Percentiles rank a stretch among this genome's conserved stretches.
phyloP scores from a whole-genome alignment of 345 rosid species.

The Linum trigynum region DNA sequence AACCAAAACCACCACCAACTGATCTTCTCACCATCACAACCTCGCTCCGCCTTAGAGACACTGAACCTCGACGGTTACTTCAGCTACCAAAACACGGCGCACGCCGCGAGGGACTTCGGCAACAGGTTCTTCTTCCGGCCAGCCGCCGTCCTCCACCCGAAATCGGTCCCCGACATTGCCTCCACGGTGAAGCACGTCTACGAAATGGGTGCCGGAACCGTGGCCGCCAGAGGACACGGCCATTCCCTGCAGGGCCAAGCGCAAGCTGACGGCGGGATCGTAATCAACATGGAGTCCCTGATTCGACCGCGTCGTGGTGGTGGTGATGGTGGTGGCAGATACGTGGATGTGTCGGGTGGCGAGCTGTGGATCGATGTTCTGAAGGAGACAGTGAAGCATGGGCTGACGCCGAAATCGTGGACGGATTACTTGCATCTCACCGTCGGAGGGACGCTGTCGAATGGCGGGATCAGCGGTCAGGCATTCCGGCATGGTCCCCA shows the following conservation, averaged over 20 bases:
- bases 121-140: slow-evolving; percentile 57
- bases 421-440: slow-evolving; percentile 2
- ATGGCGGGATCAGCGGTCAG: slow-evolving; percentile 1
- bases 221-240: slow-evolving; percentile 15
- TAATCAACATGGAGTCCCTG: slow-evolving; percentile 3
- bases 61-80: slow-evolving; percentile 67
- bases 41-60: slow-evolving; percentile 45
- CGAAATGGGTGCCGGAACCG: slow-evolving; percentile 73
- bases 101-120: slow-evolving; percentile 83
- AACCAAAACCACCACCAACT: slow-evolving; percentile 9
- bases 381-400: background rate
- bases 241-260: background rate
- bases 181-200: slow-evolving; percentile 59
- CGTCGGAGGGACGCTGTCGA: slow-evolving; percentile 1
- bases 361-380: background rate
- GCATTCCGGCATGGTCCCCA: slow-evolving; percentile 1
- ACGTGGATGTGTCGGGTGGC: slow-evolving; percentile 1
- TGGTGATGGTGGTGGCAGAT: background rate
- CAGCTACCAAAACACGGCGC: slow-evolving; percentile 51
- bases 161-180: slow-evolving; percentile 71
- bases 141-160: slow-evolving; percentile 70
- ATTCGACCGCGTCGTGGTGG: background rate
- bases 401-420: slow-evolving; percentile 1
- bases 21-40: slow-evolving; percentile 24
- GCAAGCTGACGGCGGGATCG: background rate